Percentiles rank a stretch among this genome's conserved stretches.
phyloP scores from a whole-genome alignment of 768 basidiomycete species.

The Lactarius deliciosus region DNA sequence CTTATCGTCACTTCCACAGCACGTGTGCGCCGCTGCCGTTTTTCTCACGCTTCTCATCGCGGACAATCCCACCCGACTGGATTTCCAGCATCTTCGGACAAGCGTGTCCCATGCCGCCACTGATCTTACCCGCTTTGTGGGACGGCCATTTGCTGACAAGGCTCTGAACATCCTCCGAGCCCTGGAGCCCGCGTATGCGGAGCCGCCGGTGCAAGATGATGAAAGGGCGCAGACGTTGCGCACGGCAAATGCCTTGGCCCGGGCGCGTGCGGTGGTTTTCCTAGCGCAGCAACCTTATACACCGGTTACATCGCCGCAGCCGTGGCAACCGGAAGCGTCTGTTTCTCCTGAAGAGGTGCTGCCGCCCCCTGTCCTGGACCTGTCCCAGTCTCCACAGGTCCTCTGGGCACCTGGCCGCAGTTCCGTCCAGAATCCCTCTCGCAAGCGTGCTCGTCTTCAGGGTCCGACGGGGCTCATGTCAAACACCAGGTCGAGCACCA shows the following conservation, averaged over 20 bases:
- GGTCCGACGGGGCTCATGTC: conserved; percentile 19
- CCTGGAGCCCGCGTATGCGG: conserved; percentile 70
- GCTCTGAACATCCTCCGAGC: conserved; percentile 68
- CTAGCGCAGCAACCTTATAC: conserved; percentile 54
- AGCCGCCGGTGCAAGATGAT: conserved; percentile 53
- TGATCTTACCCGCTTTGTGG: conserved; percentile 64
- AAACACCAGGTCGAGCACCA: conserved; percentile 23
- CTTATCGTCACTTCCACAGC: conserved; percentile 82
- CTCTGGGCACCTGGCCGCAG: conserved; percentile 22
- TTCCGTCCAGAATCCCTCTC: conserved; percentile 17
- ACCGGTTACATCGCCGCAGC: conserved; percentile 22
- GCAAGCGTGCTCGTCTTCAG: conserved; percentile 24
- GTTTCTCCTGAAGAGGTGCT: conserved; percentile 20
- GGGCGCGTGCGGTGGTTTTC: conserved; percentile 62
- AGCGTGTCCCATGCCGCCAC: conserved; percentile 69
- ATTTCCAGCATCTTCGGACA: conserved; percentile 70
- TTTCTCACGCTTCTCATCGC: conserved; percentile 91
- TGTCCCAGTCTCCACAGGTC: conserved; percentile 21
- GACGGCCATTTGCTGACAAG: conserved; percentile 70
- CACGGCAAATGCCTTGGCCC: conserved; percentile 71
- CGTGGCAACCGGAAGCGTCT: conserved; percentile 22
- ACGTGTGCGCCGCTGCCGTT: conserved; percentile 84
- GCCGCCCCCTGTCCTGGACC: conserved; percentile 16
- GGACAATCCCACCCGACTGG: conserved; percentile 75
- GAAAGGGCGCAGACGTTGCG: conserved; percentile 56